These are phyloP conservation scores for Dothistroma septosporum DNA, from an alignment of 2,329 filamentous ascomycete species.

Conservation along the genomic window DNA sequence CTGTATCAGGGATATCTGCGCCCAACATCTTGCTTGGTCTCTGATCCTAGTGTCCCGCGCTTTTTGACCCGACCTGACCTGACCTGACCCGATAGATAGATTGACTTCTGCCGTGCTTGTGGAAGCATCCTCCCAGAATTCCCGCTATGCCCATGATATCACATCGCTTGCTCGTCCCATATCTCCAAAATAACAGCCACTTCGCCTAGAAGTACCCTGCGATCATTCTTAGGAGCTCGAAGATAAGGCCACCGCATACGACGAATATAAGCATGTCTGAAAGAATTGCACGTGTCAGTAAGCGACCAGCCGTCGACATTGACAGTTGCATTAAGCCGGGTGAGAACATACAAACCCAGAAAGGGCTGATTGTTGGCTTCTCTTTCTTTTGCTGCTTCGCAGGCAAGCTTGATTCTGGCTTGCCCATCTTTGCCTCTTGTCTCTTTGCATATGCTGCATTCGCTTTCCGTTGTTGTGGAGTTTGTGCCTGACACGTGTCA, in stretches of 20 bases:
- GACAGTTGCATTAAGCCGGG: too few relatives aligned
- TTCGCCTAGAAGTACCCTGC: slow-evolving; percentile 27
- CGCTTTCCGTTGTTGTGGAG: slow-evolving; percentile 73
- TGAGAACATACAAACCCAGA: slow-evolving; percentile 56
- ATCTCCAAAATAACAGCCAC: neutral
- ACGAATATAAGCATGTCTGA: slow-evolving; percentile 60
- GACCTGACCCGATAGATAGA: neutral
- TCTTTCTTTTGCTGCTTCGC: slow-evolving; percentile 38
- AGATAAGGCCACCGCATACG: slow-evolving; percentile 57
- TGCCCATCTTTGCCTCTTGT: slow-evolving; percentile 71
- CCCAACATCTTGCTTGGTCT: neutral
- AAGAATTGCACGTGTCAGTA: too few relatives aligned
- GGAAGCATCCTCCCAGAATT: neutral
- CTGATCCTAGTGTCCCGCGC: neutral
- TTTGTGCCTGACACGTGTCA: slow-evolving; percentile 63
- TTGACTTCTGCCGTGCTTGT: neutral
- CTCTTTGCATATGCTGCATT: slow-evolving; percentile 74
- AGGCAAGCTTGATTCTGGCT: slow-evolving; percentile 48
- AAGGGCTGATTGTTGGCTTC: slow-evolving; percentile 49
- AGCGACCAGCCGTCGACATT: neutral
- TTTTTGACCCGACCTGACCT: neutral
- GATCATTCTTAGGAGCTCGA: slow-evolving; percentile 53
- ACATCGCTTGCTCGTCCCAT: neutral
- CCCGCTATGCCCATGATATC: neutral
- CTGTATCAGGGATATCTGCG: slow-evolving; percentile 1